Conservation (phyloP, 495 filamentous ascomycete genomes). For the Penicillium manginii region DNA sequence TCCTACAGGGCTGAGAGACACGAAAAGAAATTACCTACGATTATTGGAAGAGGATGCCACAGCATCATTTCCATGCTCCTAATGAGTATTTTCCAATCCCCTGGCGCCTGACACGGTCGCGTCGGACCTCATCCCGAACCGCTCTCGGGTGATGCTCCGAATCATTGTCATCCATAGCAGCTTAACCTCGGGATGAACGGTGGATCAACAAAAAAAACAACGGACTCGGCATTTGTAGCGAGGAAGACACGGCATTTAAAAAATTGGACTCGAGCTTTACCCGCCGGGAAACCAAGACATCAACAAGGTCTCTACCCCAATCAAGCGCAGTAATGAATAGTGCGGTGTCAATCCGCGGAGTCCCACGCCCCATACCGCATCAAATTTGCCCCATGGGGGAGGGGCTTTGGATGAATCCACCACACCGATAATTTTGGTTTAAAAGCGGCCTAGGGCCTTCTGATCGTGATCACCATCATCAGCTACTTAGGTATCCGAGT, state of each 20-base stretch:
- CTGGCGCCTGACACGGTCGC: background rate
- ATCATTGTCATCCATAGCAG: background rate
- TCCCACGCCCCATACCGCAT: constrained; percentile 11
- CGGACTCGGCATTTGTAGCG: background rate
- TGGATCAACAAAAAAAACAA: background rate
- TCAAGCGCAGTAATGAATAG: background rate
- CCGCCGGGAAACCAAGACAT: background rate
- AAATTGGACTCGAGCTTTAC: background rate
- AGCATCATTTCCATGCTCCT: background rate
- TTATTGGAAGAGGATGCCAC: too few relatives aligned
- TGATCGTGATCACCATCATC: background rate
- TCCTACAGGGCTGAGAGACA: too few relatives aligned
- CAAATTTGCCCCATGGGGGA: constrained; percentile 14
- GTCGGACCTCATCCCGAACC: constrained; percentile 13
- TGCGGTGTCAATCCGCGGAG: constrained; percentile 10
- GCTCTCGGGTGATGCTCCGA: constrained; percentile 20
- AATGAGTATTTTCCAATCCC: background rate
- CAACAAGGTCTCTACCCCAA: background rate
- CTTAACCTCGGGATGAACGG: constrained; percentile 15
- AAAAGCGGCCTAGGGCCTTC: background rate
- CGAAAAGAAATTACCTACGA: too few relatives aligned
- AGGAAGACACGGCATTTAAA: background rate
- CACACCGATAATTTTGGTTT: background rate
- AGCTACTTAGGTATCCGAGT: too few relatives aligned
- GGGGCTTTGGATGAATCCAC: constrained; percentile 6